Base-by-base conservation (phyloP, 2,329 filamentous ascomycete species). In the Hymenoscyphus repandus region DNA sequence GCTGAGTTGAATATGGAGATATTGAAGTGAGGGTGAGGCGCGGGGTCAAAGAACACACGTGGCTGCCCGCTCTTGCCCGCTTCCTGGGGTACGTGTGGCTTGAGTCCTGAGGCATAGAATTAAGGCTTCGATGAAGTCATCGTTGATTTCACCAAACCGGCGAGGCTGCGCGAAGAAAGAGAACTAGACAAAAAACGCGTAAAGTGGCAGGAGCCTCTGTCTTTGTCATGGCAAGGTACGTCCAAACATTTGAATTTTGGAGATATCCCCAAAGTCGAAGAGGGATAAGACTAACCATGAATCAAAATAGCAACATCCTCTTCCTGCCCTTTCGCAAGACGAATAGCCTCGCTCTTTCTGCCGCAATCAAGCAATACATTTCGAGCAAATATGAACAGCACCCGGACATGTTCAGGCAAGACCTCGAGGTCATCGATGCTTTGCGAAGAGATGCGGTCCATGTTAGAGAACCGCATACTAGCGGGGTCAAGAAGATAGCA, bases 371-470 rank as follows among this genome's bases (percentile, higher is more conserved):
- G 58, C 85, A 93, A 67, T 97, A 99, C 74, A 97, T 99, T 65
- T 95, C 90, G 55, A 86, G 83, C 69, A 96, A 97, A 77, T 97
- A 97, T 85, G 92, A 97, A 70, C 93, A 99, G 68, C 92, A 96
- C 67, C 92, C 93, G 32, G 90, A 96, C 69, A 95, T 96, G 86
- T 99, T 99, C 70, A 82, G 83, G 56, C 80, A 88, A 57, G 93
- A 99, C 72, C 82, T 96, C 52, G 83, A 91, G 65, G 80, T 86
- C 58, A 90, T 99, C 63, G 90, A 97, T 66, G 76, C 81, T 44
- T 74, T 97, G 51, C 85, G 93, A 5, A 80, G 80, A 55, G 88
- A 95, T 67, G 93, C 93, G n/a, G 77, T 96, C 49, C 89, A 90
- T 68, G 86, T 93, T 2, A 82, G 86, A 53, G 93, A 99, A 66